Conservation (phyloP, 1,284 basidiomycete genomes). For the Heterobasidion parviporum region DNA sequence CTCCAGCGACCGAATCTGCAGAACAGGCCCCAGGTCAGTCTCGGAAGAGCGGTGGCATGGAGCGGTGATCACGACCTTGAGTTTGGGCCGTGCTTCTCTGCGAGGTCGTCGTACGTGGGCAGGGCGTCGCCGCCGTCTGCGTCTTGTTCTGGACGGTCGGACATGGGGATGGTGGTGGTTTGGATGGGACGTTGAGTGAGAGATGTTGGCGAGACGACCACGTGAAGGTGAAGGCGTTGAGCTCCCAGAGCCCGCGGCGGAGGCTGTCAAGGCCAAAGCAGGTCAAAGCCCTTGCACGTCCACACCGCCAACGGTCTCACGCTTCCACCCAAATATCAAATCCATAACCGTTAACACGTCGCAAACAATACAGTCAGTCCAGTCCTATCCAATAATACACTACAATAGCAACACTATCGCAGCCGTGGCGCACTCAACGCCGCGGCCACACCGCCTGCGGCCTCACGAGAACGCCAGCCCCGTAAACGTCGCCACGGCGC, state of each 20-base stretch:
- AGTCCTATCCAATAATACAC: not conserved
- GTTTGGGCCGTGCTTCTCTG: slow-evolving; percentile 64
- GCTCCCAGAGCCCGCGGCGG: not conserved
- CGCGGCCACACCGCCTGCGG: no score
- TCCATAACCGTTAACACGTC: not conserved
- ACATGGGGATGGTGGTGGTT: slow-evolving; percentile 13
- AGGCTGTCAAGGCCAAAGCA: not conserved
- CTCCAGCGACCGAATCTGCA: slow-evolving; percentile 69
- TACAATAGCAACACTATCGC: no score
- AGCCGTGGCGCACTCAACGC: no score
- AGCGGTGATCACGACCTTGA: slow-evolving; percentile 43
- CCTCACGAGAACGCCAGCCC: slow-evolving; percentile 4
- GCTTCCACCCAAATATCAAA: not conserved
- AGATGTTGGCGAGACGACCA: not conserved
- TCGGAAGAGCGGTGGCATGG: no score
- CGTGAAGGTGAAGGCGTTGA: not conserved
- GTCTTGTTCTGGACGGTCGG: slow-evolving; percentile 45
- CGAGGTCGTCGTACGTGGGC: slow-evolving; percentile 71
- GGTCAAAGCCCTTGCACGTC: not conserved
- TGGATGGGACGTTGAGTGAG: not conserved
- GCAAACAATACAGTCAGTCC: not conserved
- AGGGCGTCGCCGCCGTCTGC: slow-evolving; percentile 48
- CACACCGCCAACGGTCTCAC: no score
- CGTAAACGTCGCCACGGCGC: slow-evolving; percentile 13
- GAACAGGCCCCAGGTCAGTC: not conserved